Evolutionary conservation across 192 early-diverging fungal genomes (phyloP).

Genomic region (Pilobolus umbonatus): DNA sequence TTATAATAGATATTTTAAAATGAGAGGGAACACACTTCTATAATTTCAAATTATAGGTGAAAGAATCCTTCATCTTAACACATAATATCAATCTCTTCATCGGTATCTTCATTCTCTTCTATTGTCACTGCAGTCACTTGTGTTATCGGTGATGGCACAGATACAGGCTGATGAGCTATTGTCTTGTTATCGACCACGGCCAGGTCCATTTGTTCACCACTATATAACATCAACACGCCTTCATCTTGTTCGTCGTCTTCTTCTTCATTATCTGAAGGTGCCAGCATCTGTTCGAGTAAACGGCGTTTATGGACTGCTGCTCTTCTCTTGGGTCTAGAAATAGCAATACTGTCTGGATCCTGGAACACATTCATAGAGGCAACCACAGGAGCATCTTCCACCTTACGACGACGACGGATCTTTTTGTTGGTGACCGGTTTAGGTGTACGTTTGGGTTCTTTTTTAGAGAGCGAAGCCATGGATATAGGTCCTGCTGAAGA

Average conservation of each 20-base stretch:
- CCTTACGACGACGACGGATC: not conserved
- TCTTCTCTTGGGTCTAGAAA: conserved; percentile 23
- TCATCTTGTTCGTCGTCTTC: conserved; percentile 20
- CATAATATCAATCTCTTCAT: conserved; percentile 40
- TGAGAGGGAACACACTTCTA: too few species aligned
- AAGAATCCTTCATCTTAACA: conserved; percentile 3
- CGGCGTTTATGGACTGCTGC: conserved; percentile 37
- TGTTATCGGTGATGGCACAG: not conserved
- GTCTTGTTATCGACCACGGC: conserved; percentile 27
- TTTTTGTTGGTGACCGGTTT: not conserved
- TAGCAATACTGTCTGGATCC: conserved; percentile 27
- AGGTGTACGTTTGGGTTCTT: not conserved
- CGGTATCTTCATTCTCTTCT: conserved; percentile 18
- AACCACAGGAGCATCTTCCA: conserved; percentile 4
- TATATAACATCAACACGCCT: conserved; percentile 18
- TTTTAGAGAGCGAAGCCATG: conserved; percentile 10
- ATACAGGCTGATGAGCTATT: conserved; percentile 20
- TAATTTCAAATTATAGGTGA: too few species aligned
- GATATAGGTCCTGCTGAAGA: conserved; percentile 15
- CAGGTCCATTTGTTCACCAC: conserved; percentile 34
- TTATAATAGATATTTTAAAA: too few species aligned
- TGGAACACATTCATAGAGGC: conserved; percentile 1
- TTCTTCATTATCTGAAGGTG: conserved; percentile 15
- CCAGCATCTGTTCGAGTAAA: conserved; percentile 32
- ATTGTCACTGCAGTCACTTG: conserved; percentile 1